These are phyloP conservation scores for Musa troglodytarum DNA, from an alignment of 176 grass and related monocot genomes.

Conservation along the genomic window DNA sequence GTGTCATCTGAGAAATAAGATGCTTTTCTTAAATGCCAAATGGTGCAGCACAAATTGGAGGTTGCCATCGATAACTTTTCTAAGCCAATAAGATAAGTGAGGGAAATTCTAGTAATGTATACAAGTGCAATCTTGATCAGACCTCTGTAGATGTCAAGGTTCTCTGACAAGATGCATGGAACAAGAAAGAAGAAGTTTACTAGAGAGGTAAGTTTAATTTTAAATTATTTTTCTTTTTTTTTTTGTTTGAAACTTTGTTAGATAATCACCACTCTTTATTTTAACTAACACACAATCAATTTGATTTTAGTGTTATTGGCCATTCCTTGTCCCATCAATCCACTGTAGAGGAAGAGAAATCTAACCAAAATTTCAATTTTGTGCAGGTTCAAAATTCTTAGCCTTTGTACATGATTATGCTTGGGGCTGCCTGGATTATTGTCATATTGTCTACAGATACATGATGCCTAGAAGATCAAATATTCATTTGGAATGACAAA, in stretches of 20 bases:
- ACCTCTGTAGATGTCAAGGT: constrained; percentile 84
- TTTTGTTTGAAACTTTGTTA: not conserved
- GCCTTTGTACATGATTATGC: constrained; percentile 61
- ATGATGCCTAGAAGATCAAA: constrained; percentile 66
- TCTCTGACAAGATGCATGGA: constrained; percentile 56
- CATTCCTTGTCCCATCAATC: not conserved
- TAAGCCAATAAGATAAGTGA: constrained; percentile 77
- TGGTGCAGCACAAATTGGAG: constrained; percentile 61
- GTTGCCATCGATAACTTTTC: constrained; percentile 69
- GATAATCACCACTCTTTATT: too few species aligned
- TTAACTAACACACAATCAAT: too few species aligned
- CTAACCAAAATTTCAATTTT: not conserved
- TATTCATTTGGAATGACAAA: constrained; percentile 29
- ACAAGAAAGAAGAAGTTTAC: constrained; percentile 68
- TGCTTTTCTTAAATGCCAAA: constrained; percentile 41
- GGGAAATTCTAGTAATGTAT: constrained; percentile 72
- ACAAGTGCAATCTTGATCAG: constrained; percentile 76
- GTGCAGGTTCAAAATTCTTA: constrained; percentile 65
- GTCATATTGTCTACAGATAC: constrained; percentile 62
- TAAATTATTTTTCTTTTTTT: not conserved
- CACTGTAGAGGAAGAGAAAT: not conserved
- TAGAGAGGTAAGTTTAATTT: constrained; percentile 52
- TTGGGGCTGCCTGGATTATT: constrained; percentile 71
- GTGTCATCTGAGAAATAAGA: constrained; percentile 40
- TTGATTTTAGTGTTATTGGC: too few species aligned